phyloP scores from a whole-genome alignment of 768 basidiomycete species.

The Auricularia auricula-judae region DNA sequence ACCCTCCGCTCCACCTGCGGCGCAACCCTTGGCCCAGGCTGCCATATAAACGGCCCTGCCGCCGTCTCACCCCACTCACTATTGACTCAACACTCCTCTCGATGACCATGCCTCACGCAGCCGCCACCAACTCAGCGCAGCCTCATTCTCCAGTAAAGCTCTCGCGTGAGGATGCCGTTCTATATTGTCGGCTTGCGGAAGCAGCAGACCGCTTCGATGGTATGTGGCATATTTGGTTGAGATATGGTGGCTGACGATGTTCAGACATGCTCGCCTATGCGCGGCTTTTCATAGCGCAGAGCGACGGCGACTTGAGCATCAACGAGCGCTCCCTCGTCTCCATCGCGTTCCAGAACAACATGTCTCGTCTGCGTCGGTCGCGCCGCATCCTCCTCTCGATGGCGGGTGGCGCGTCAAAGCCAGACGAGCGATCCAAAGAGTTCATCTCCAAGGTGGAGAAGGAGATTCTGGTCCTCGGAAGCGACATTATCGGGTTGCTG shows the following conservation, averaged over 20 bases:
- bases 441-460: background rate
- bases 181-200: background rate
- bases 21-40: too few relatives aligned
- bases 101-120: background rate
- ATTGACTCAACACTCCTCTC: background rate
- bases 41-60: too few relatives aligned
- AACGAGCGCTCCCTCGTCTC: background rate
- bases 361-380: background rate
- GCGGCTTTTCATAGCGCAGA: background rate
- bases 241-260: background rate
- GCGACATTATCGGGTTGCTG: background rate
- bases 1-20: too few relatives aligned
- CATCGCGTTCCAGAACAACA: background rate
- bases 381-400: background rate
- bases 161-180: background rate
- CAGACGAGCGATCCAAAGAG: background rate
- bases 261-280: background rate
- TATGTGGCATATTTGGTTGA: background rate
- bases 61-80: too few relatives aligned
- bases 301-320: background rate
- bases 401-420: too few relatives aligned
- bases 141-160: background rate
- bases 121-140: background rate
- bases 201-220: background rate
- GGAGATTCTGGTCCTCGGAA: background rate